Percentiles rank a stretch among this genome's conserved stretches.
Conservation (phyloP, 192 early-diverging fungal genomes). For the Rhizoclosmatium sp. region DNA sequence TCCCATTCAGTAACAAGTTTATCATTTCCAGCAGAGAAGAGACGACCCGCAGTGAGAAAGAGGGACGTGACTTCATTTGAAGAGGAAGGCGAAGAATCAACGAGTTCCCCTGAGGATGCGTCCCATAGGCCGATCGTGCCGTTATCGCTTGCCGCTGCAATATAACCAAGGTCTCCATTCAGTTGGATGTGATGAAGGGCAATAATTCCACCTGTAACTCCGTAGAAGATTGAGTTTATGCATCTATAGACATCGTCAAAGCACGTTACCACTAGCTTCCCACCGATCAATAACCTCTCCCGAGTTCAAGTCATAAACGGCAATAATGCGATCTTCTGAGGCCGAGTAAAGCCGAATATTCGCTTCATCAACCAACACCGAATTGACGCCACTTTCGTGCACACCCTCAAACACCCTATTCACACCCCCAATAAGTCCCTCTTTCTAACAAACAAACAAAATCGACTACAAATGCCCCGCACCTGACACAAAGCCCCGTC, state of each 20-base stretch:
- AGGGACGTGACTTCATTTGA: slow-evolving; percentile 26
- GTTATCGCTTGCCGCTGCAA: slow-evolving; percentile 8
- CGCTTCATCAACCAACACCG: slow-evolving; percentile 29
- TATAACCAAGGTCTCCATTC: background rate
- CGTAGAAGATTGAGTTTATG: background rate
- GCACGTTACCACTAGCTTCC: background rate
- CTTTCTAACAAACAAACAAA: background rate
- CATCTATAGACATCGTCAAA: background rate
- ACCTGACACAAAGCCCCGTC: slow-evolving; percentile 20
- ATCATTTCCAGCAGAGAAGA: slow-evolving; percentile 35
- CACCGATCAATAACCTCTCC: slow-evolving; percentile 30
- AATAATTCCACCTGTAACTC: background rate
- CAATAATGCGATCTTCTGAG: slow-evolving; percentile 35
- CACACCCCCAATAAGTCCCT: background rate
- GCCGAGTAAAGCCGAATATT: slow-evolving; percentile 38
- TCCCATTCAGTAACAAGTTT: slow-evolving; percentile 23
- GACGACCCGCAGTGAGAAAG: background rate
- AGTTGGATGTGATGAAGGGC: background rate
- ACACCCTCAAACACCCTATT: background rate
- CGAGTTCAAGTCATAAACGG: slow-evolving; percentile 32
- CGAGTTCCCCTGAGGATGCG: background rate
- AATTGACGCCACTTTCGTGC: slow-evolving; percentile 31
- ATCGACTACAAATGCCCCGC: background rate
- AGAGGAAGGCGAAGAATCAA: slow-evolving; percentile 13
- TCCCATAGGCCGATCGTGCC: slow-evolving; percentile 27